Base-by-base conservation (phyloP, 2,329 filamentous ascomycete genomes). In the Colletotrichum eremochloae region DNA sequence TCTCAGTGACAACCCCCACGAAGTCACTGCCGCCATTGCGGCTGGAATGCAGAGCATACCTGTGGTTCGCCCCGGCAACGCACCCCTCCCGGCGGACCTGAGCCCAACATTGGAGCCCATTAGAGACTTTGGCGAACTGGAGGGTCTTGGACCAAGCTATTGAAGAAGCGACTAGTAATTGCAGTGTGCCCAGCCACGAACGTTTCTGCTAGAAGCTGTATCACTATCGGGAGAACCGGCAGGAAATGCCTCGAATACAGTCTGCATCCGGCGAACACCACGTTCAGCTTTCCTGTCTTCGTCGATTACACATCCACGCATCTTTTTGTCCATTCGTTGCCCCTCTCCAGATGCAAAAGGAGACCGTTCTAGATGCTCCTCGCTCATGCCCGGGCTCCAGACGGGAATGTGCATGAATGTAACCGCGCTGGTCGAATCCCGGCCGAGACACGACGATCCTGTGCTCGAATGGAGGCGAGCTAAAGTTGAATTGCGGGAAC, bases 1-100 rank as follows among this genome's bases (percentile, higher is more conserved):
- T 80, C 83, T 96, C 73, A 96, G 93, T 77, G 94, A 96, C 82
- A 95, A 95, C 78, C 86, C 93, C 57, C 89, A 88, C 78, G 91
- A 93, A 81, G 90, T 93, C 46, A 85, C 87, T 63, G 90, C 91
- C 60, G 91, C 91, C 53, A 85, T 85, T 73, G 82, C 81, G 68
- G 88, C 90, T 14, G 91, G 90, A n/a, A 90, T 93, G 88, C 84
- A 86, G 76, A 88, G 88, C 77, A 82, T 88, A 65, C 85, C 92
- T 4, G 89, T 93, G 68, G 82, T 87, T 68, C 87, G 94, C 68
- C 91, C 92, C 20, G 94, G 93, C 15, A 96, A 96, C 81, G 87
- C 89, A 48, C 86, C 86, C 40, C 82, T 95, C 74, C 84, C 87
- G 14, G 81, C 82, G 29, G 85, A 86, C 36, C 85, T 90, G 65